These are phyloP conservation scores for Luffa aegyptiaca DNA, from an alignment of 306 rosid genomes.

Conservation along the genomic window DNA sequence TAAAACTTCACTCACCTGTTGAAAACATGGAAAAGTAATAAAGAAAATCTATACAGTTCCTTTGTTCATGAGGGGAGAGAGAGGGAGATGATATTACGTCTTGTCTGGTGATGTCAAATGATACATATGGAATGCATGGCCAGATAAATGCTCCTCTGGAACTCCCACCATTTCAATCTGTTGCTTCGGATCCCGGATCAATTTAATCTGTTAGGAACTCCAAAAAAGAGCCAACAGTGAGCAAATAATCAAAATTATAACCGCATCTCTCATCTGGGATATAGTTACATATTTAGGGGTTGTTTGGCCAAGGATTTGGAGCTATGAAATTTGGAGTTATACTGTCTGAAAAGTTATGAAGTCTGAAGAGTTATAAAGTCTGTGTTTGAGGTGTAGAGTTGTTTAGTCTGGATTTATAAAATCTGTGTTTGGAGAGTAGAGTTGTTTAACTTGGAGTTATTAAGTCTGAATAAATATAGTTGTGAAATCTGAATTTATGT, in stretches of 20 bases:
- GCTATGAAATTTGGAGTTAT: too few relatives aligned
- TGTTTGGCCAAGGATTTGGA: too few relatives aligned
- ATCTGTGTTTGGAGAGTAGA: too few relatives aligned
- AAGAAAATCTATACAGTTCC: neutral
- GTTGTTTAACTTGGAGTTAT: too few relatives aligned
- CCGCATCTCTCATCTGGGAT: neutral
- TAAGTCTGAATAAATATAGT: too few relatives aligned
- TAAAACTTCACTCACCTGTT: neutral
- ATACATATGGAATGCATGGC: slow-evolving; percentile 90
- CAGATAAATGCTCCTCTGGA: slow-evolving; percentile 76
- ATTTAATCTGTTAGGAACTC: slow-evolving; percentile 12
- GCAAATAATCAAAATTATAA: neutral
- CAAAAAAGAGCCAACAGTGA: neutral
- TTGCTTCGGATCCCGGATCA: slow-evolving; percentile 71
- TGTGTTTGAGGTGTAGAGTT: too few relatives aligned
- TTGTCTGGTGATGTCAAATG: slow-evolving; percentile 73
- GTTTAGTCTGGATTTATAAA: too few relatives aligned
- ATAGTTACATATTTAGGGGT: neutral
- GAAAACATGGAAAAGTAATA: neutral
- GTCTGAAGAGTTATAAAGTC: too few relatives aligned
- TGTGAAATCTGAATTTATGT: too few relatives aligned
- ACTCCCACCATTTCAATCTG: slow-evolving; percentile 85
- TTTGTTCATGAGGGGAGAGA: neutral
- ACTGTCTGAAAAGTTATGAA: too few relatives aligned
- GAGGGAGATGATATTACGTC: slow-evolving; percentile 37